These are phyloP conservation scores for Suillus weaverae DNA, from an alignment of 768 basidiomycete species.

Conservation along the genomic window DNA sequence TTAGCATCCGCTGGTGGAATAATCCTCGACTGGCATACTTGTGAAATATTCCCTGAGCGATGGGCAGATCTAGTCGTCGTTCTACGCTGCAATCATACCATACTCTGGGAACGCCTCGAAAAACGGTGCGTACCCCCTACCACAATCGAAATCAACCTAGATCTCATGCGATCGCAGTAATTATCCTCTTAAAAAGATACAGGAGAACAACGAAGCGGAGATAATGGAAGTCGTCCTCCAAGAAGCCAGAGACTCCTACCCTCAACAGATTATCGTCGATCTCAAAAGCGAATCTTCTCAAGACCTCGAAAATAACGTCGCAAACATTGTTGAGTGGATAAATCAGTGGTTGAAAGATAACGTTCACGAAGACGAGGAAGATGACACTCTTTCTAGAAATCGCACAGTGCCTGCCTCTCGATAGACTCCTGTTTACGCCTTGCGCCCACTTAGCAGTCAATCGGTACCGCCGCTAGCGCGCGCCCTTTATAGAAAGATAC, in stretches of 20 bases:
- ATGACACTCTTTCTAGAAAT: not conserved
- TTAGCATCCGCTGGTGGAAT: slow-evolving; percentile 68
- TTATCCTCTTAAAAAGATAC: slow-evolving; percentile 90
- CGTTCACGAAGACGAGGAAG: not conserved
- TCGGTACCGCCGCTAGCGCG: not conserved
- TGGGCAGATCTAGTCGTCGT: slow-evolving; percentile 97
- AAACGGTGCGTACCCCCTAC: slow-evolving; percentile 57
- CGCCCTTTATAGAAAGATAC: not conserved
- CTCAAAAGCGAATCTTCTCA: slow-evolving; percentile 73
- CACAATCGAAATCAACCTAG: not conserved
- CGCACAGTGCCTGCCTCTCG: not conserved
- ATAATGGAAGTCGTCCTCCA: slow-evolving; percentile 93
- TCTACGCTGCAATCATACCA: slow-evolving; percentile 82
- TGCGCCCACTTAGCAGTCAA: too few relatives aligned
- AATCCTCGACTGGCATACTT: slow-evolving; percentile 94
- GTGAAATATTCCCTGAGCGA: slow-evolving; percentile 91
- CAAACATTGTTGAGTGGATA: slow-evolving; percentile 87
- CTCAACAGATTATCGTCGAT: slow-evolving; percentile 83
- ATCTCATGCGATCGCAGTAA: slow-evolving; percentile 45
- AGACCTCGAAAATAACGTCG: slow-evolving; percentile 86
- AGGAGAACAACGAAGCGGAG: slow-evolving; percentile 98
- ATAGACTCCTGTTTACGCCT: too few relatives aligned
- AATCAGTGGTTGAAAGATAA: slow-evolving; percentile 57
- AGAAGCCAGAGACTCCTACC: slow-evolving; percentile 87
- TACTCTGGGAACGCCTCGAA: slow-evolving; percentile 89